Percentiles rank a stretch among this genome's conserved stretches.
Conservation (phyloP, 2,329 filamentous ascomycete species). For the Periconia digitata region DNA sequence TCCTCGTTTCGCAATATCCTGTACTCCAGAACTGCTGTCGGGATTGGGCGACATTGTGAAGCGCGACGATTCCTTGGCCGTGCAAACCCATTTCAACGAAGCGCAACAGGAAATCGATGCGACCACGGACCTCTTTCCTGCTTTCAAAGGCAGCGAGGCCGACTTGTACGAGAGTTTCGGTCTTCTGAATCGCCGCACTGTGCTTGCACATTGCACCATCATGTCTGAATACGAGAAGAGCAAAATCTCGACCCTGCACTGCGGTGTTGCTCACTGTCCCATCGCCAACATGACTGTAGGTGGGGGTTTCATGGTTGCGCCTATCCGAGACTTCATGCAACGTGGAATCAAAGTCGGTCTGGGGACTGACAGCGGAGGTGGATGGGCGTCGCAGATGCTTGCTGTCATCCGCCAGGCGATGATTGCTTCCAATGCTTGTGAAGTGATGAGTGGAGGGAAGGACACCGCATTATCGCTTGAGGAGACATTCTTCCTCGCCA, state of each 20-base stretch:
- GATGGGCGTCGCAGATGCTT: conserved; percentile 62
- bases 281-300: conserved; percentile 59
- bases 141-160: conserved; percentile 56
- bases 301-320: conserved; percentile 62
- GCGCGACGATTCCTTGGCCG: conserved; percentile 51
- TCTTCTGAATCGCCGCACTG: conserved; percentile 57
- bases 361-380: conserved; percentile 66
- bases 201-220: conserved; percentile 68
- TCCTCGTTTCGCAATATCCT: conserved; percentile 62
- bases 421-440: conserved; percentile 48
- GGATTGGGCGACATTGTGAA: conserved; percentile 59
- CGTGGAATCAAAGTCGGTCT: conserved; percentile 66
- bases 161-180: conserved; percentile 61
- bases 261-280: conserved; percentile 66
- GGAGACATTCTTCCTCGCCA: conserved; percentile 60
- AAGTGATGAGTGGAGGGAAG: conserved; percentile 32
- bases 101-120: conserved; percentile 61
- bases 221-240: conserved; percentile 60
- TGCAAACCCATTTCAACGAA: conserved; percentile 71
- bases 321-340: conserved; percentile 59
- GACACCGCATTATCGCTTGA: conserved; percentile 37
- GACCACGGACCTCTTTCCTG: conserved; percentile 59
- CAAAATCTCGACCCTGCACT: conserved; percentile 50
- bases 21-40: conserved; percentile 55
- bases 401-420: conserved; percentile 62